phyloP scores from a whole-genome alignment of 352 stramenopile genomes.

The Phytophthora crassamura region DNA sequence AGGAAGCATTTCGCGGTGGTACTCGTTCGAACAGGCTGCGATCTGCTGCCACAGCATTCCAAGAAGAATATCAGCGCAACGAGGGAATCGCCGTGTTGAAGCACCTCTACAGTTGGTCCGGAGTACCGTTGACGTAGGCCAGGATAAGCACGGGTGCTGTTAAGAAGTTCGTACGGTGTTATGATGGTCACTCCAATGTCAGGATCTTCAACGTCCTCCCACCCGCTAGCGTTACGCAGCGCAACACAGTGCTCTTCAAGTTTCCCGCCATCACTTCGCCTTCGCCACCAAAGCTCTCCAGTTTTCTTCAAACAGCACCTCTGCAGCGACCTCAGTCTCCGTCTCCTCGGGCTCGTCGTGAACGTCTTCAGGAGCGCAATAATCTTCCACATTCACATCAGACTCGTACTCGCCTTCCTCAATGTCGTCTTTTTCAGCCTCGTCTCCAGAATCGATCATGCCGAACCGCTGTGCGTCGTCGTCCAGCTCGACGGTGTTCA shows the following conservation, averaged over 20 bases:
- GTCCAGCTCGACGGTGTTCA: constrained; percentile 5
- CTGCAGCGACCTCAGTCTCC: constrained; percentile 1
- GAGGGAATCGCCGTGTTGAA: constrained; percentile 6
- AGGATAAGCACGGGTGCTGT: background rate
- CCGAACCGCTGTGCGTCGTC: background rate
- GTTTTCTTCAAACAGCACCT: constrained; percentile 15
- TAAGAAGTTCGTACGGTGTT: constrained; percentile 8
- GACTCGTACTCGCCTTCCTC: constrained; percentile 5
- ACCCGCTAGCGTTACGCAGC: constrained; percentile 3
- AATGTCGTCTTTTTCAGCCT: constrained; percentile 16
- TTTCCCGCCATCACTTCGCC: constrained; percentile 18
- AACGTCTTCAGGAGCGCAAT: background rate
- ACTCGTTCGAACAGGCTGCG: constrained; percentile 16
- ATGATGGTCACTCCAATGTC: constrained; percentile 1
- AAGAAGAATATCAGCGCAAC: constrained; percentile 25
- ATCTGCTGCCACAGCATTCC: constrained; percentile 33
- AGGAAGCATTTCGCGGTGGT: constrained; percentile 16
- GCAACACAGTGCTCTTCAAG: constrained; percentile 13
- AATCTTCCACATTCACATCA: background rate
- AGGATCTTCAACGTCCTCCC: constrained; percentile 14
- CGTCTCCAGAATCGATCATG: constrained; percentile 17
- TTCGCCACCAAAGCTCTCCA: constrained; percentile 10
- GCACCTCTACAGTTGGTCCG: background rate
- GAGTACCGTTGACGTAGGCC: constrained; percentile 13
- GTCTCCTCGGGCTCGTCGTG: constrained; percentile 9